Percentiles rank a stretch among this genome's conserved stretches.
phyloP scores from a whole-genome alignment of 2,329 filamentous ascomycete genomes.

The Cercospora sesami region DNA sequence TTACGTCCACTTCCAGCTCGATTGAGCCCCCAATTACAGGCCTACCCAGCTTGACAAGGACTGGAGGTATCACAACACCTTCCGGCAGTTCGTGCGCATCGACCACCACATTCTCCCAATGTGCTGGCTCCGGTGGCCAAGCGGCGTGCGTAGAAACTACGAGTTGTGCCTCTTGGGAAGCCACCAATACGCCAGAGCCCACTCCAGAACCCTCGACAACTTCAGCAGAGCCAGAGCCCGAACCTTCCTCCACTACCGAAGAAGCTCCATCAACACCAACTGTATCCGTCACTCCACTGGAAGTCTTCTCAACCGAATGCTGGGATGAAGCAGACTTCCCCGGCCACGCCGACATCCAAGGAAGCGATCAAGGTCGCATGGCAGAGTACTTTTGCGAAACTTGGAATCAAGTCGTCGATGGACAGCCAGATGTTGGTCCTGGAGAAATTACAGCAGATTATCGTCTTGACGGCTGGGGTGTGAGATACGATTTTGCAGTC shows the following conservation, averaged over 20 bases:
- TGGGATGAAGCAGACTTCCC: neutral
- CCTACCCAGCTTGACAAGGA: neutral
- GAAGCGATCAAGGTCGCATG: neutral
- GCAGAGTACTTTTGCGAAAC: neutral
- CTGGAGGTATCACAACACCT: neutral
- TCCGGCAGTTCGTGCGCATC: neutral
- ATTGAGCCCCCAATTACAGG: neutral
- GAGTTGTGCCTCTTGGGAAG: neutral
- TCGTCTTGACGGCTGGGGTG: neutral
- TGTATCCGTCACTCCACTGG: neutral
- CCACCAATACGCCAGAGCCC: neutral
- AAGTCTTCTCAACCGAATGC: neutral
- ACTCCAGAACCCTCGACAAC: neutral
- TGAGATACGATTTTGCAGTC: neutral
- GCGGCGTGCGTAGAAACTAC: neutral
- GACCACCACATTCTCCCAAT: neutral
- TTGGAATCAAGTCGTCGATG: neutral
- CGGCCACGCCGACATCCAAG: neutral
- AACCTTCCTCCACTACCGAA: neutral
- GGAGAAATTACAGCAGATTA: neutral
- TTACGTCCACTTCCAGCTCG: neutral
- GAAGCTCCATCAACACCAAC: neutral
- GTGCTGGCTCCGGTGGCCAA: neutral
- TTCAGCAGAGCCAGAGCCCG: neutral
- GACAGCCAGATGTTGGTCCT: neutral